Evolutionary conservation across 2,329 filamentous ascomycete genomes (phyloP), one percentile per base, ranked within the genome.

Genomic region (Phialophora tarda): DNA sequence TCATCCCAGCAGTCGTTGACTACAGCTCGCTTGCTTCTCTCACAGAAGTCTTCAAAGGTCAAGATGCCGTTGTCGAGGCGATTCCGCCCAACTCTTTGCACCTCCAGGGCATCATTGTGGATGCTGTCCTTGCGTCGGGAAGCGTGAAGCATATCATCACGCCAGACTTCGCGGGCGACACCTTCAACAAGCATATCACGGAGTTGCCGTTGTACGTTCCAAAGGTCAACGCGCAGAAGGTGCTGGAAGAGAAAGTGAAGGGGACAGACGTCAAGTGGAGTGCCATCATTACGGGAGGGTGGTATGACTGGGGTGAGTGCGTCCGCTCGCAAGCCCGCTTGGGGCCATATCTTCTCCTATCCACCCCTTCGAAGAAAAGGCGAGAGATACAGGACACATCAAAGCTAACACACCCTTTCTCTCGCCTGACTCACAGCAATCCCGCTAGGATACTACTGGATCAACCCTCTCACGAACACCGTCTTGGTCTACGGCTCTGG

Each of bases 51-150:
- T 73, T 78, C 23, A 69, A 65, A 14, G 74, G 74, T 14, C 72
- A 77, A 58, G 74, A 78, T 59, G 75, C 69, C 1, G 69, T 78
- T 2, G 71, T 78, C 6, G 59, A 62, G 38, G 64, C 64, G 1
- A 62, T 66, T 32, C 64, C 64, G 2, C 64, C 64, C 30, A 62
- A 66, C 24, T 44, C 59, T 6, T 44, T 55, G 47, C 32, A 62
- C 55, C 14, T 62, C 24, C 64, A 62, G 30, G 21, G 51, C 6
- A 55, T 53, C 54, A 59, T 66, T 21, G 59, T 66, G 1, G 64
- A 62, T 10, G 64, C 64, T 0, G 61, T 59, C 23, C 41, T 66
- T 47, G 60, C 56, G 14, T 28, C 64, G 23, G 59, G 59, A 8
- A 66, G 53, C 3, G 59, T 66, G 51, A 59, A 62, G 54, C 64